Evolutionary conservation across 805 yeast genomes (phyloP), one percentile per base, ranked within the genome.

Genomic region (Pichia insulana): DNA sequence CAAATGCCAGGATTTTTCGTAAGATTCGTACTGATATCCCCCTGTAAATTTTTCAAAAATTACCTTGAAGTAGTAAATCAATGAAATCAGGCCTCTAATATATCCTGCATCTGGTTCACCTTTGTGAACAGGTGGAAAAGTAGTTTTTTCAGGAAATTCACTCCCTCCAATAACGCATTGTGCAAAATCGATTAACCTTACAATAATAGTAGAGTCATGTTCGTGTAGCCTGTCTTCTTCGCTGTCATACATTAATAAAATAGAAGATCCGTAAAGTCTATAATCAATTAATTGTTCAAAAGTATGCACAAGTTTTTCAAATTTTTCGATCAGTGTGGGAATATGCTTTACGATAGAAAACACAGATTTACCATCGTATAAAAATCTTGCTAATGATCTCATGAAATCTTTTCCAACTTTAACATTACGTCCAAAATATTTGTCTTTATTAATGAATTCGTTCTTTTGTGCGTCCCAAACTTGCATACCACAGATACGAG

Each of bases 151-250:
- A 0, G 69, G 63, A 15, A 67, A 54, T 33, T 68, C 65, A 44
- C 74, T 75, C 34, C 76, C 80, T 3, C 77, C 77, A 27, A 87
- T 83, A 13, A 87, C 81, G 55, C 95, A 83, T 57, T 89, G 95
- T 1, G 97, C 97, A 70, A 92, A 92, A 64, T 92, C 99, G 51
- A 92, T 92, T 42, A 94, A 73, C 48, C 88, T 76, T n/a, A 88
- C 77, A 47, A 63, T 54, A 15, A 62, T 27, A 2, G 62, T 54
- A 4, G 58, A 50, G 10, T 47, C 48, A 16, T 36, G 35, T 8
- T 25, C 19, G 6, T 42, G 37, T 8, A 46, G 39, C 10, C 37
- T 42, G 30, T 53, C 56, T 2, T 43, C 54, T 3, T 62, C 68
- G 11, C 88, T 94, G 56, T 92, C 97, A 61, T 90, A 90, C 80